Evolutionary conservation across 2,329 filamentous ascomycete genomes (phyloP).

Genomic region (Venturia oleaginea): DNA sequence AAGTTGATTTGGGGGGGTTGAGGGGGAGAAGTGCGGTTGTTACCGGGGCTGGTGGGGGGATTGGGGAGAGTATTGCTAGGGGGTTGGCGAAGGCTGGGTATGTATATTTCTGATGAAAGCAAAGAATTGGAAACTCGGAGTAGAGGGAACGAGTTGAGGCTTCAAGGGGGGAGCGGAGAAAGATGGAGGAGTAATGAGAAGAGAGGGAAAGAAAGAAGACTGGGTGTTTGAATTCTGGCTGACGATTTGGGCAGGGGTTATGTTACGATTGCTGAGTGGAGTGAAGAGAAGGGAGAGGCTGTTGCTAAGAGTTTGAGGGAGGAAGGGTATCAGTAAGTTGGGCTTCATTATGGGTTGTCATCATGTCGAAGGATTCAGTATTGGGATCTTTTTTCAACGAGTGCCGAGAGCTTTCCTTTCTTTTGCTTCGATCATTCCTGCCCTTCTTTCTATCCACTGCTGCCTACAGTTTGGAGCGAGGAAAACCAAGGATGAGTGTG

Average conservation of each 20-base stretch:
- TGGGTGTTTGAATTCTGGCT: background rate
- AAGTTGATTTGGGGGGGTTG: slow-evolving; percentile 16
- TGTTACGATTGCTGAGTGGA: slow-evolving; percentile 22
- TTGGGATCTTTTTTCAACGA: too few relatives aligned
- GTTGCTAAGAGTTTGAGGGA: background rate
- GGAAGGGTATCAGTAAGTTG: slow-evolving; percentile 3
- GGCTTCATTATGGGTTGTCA: too few relatives aligned
- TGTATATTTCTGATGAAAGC: background rate
- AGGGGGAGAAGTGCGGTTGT: slow-evolving; percentile 21
- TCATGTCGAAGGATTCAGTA: too few relatives aligned
- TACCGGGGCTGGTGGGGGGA: slow-evolving; percentile 21
- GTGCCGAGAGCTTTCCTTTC: background rate
- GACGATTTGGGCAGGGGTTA: slow-evolving; percentile 17
- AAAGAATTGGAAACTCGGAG: too few relatives aligned
- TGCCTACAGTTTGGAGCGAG: background rate
- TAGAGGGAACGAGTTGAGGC: background rate
- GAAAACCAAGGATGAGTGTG: too few relatives aligned
- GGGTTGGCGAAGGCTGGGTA: slow-evolving; percentile 21
- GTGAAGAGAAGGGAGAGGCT: slow-evolving; percentile 15
- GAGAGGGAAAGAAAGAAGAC: background rate
- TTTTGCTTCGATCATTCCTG: too few relatives aligned
- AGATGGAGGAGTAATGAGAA: background rate
- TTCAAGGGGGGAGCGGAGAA: background rate
- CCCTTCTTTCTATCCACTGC: too few relatives aligned
- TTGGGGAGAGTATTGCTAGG: slow-evolving; percentile 19